These are phyloP conservation scores for Paramecium sexaurelia DNA, from an alignment of 73 alveolate genomes.

Conservation along the genomic window DNA sequence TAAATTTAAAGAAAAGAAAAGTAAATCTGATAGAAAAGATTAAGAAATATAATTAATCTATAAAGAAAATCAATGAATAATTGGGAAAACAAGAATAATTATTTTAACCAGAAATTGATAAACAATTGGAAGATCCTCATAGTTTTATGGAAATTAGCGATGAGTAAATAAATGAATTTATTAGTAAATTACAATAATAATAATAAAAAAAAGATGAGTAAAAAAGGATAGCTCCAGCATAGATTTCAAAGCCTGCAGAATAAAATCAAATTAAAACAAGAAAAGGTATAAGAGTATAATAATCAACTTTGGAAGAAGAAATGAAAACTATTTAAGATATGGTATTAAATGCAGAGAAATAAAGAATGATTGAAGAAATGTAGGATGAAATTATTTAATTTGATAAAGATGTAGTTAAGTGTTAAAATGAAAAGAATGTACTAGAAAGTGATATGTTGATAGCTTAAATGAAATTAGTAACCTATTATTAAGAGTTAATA, in stretches of 20 bases:
- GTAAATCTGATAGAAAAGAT: conserved; percentile 75
- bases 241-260: conserved; percentile 70
- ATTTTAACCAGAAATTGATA: conserved; percentile 78
- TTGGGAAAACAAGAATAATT: conserved; percentile 76
- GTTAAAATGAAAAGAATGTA: conserved; percentile 82
- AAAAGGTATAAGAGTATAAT: conserved; percentile 76
- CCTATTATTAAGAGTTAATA: conserved; percentile 84
- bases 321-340: conserved; percentile 70
- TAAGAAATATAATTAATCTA: conserved; percentile 71
- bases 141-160: conserved; percentile 68
- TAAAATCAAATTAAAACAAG: conserved; percentile 69
- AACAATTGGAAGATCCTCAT: conserved; percentile 77
- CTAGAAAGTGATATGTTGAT: conserved; percentile 85
- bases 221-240: conserved; percentile 55
- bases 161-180: conserved; percentile 74
- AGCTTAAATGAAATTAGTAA: conserved; percentile 89
- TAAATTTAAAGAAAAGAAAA: conserved; percentile 84
- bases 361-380: conserved; percentile 63
- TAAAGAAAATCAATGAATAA: conserved; percentile 80
- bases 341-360: conserved; percentile 73
- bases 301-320: conserved; percentile 76
- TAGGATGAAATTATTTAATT: conserved; percentile 42
- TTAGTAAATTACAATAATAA: conserved; percentile 62
- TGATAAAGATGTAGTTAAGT: conserved; percentile 63
- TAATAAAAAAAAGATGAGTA: conserved; percentile 82